These are phyloP conservation scores for Penicillium silybi DNA, from an alignment of 495 filamentous ascomycete species.

Conservation along the genomic window DNA sequence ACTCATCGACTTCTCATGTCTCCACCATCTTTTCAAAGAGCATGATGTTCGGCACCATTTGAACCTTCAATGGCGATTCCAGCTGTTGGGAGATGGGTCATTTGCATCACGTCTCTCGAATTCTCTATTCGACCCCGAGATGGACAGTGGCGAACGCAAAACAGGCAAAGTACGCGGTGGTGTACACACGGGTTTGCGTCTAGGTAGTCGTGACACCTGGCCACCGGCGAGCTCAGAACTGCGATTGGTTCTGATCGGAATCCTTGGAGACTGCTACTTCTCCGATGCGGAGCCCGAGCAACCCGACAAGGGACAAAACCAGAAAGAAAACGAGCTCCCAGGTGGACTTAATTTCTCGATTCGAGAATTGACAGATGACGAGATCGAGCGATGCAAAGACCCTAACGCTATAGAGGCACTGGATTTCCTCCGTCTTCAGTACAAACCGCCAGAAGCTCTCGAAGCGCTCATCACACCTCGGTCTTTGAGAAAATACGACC, in stretches of 20 bases:
- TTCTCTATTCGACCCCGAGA: constrained; percentile 83
- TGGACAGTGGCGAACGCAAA: constrained; percentile 70
- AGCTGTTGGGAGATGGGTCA: constrained; percentile 78
- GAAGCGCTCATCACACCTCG: constrained; percentile 65
- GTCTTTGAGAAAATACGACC: constrained; percentile 74
- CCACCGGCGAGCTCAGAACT: constrained; percentile 91
- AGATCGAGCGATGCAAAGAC: constrained; percentile 75
- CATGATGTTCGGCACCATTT: constrained; percentile 75
- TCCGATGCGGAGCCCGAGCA: constrained; percentile 17
- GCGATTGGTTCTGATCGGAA: constrained; percentile 79
- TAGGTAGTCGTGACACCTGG: constrained; percentile 77
- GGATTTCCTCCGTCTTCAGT: constrained; percentile 85
- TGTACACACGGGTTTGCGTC: constrained; percentile 72
- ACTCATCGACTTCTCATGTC: constrained; percentile 70
- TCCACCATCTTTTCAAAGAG: constrained; percentile 74
- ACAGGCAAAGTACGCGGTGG: constrained; percentile 63
- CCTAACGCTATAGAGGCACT: constrained; percentile 76
- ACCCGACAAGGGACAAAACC: constrained; percentile 18
- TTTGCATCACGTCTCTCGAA: constrained; percentile 75
- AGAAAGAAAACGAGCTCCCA: constrained; percentile 56
- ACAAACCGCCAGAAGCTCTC: constrained; percentile 71
- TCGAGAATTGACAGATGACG: constrained; percentile 69
- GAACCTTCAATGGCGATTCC: constrained; percentile 70
- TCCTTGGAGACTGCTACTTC: constrained; percentile 72
- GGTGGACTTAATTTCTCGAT: constrained; percentile 83